phyloP scores from a whole-genome alignment of 805 yeast species.

The Candida tibetensis region DNA sequence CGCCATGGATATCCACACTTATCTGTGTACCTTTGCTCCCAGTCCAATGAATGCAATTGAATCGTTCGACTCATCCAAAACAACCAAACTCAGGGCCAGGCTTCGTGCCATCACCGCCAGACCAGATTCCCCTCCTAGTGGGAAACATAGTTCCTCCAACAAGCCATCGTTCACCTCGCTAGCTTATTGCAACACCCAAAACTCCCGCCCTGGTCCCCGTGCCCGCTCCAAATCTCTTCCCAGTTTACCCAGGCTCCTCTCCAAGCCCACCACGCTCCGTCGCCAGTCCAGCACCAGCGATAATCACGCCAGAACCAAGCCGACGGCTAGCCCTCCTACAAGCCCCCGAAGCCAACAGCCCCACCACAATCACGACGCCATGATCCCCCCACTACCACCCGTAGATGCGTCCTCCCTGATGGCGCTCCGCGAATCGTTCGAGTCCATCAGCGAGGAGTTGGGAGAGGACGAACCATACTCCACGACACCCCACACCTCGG shows the following conservation, averaged over 20 bases:
- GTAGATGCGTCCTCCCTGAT: neutral
- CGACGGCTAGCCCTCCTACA: neutral
- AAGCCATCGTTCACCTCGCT: neutral
- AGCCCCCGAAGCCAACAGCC: too few species aligned
- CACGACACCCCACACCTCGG: neutral
- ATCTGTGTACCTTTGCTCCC: too few species aligned
- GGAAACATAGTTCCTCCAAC: too few species aligned
- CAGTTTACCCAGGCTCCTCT: neutral
- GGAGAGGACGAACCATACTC: neutral
- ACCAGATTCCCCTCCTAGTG: slow-evolving; percentile 1
- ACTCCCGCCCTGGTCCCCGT: neutral
- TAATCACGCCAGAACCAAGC: neutral
- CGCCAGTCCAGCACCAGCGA: neutral
- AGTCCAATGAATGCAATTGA: neutral
- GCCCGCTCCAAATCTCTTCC: slow-evolving; percentile 6
- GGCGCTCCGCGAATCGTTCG: neutral
- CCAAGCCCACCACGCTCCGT: neutral
- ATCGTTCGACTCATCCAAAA: neutral
- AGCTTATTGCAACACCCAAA: neutral
- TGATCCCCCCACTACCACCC: slow-evolving; percentile 5
- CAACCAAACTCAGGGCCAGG: slow-evolving; percentile 1
- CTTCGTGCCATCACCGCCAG: slow-evolving; percentile 1
- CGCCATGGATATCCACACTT: too few species aligned
- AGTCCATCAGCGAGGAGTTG: neutral
- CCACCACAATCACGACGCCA: neutral